Conservation (phyloP, 2,329 filamentous ascomycete species). For the Blumeria graminis region DNA sequence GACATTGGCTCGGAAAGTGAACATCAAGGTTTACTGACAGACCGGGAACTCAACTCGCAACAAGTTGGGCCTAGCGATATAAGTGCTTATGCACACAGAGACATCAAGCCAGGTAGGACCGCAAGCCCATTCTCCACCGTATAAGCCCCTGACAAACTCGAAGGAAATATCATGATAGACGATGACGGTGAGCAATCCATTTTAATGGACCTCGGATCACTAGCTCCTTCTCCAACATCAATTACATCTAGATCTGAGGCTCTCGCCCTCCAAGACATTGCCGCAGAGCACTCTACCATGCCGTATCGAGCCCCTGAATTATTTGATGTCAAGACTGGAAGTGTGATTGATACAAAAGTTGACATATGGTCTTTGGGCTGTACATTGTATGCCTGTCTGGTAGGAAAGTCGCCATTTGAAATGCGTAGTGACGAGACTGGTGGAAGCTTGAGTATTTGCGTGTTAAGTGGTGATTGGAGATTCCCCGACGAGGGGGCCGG, state of each 20-base stretch:
- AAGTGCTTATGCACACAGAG: constrained; percentile 74
- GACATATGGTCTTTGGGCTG: constrained; percentile 97
- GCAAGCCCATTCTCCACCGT: too few species aligned
- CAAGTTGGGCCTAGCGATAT: constrained; percentile 43
- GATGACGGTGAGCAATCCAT: constrained; percentile 75
- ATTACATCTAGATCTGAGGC: constrained; percentile 81
- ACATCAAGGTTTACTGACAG: constrained; percentile 66
- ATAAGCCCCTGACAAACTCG: constrained; percentile 2
- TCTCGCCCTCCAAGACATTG: constrained; percentile 77
- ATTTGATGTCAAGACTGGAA: constrained; percentile 89
- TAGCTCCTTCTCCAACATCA: constrained; percentile 65
- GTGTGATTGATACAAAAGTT: constrained; percentile 80
- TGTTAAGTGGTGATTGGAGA: constrained; percentile 82
- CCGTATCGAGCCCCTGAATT: constrained; percentile 93
- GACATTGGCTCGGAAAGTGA: constrained; percentile 36
- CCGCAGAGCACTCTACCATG: constrained; percentile 95
- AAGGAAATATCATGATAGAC: constrained; percentile 92
- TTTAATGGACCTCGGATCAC: constrained; percentile 88
- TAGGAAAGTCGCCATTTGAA: constrained; percentile 93
- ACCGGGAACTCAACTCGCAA: constrained; percentile 44
- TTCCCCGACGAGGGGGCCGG: constrained; percentile 70
- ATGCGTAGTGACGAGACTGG: constrained; percentile 89
- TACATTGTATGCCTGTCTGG: constrained; percentile 89
- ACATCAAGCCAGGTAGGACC: constrained; percentile 75
- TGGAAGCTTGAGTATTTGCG: constrained; percentile 75